phyloP scores from a whole-genome alignment of 306 rosid genomes.

The Cucurbita ficifolia region DNA sequence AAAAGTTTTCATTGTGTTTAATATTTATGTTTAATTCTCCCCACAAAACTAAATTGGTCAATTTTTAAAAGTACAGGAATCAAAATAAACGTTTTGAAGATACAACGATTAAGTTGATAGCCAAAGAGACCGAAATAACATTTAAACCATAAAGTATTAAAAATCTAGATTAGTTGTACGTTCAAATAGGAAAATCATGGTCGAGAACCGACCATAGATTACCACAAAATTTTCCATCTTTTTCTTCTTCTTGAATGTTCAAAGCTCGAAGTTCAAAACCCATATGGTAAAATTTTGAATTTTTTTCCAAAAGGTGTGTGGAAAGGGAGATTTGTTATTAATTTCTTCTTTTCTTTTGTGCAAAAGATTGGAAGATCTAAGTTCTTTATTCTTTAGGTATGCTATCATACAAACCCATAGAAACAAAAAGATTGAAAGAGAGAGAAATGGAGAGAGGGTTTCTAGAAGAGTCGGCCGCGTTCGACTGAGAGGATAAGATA shows the following conservation, averaged over 20 bases:
- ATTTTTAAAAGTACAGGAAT: too few relatives aligned
- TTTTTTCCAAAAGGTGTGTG: neutral
- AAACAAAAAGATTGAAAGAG: conserved; percentile 12
- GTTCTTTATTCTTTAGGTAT: conserved; percentile 40
- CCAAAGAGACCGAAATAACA: too few relatives aligned
- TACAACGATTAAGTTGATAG: too few relatives aligned
- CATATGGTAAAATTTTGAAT: neutral
- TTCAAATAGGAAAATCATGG: neutral
- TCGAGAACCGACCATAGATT: too few relatives aligned
- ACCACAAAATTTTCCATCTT: neutral
- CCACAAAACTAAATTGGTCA: neutral
- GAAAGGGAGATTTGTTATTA: neutral
- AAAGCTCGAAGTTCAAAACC: neutral
- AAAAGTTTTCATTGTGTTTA: too few relatives aligned
- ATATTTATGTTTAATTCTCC: neutral
- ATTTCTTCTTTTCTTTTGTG: conserved; percentile 1
- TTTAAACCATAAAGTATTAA: neutral
- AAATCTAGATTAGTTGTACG: neutral
- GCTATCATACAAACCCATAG: conserved; percentile 21
- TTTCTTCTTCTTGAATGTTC: neutral
- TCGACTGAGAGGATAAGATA: too few relatives aligned
- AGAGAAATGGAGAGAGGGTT: conserved; percentile 15
- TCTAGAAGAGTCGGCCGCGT: conserved; percentile 41
- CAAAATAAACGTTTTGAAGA: too few relatives aligned
- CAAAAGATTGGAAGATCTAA: conserved; percentile 13